Conservation (phyloP, 768 basidiomycete species). For the Pleurotus cornucopiae region DNA sequence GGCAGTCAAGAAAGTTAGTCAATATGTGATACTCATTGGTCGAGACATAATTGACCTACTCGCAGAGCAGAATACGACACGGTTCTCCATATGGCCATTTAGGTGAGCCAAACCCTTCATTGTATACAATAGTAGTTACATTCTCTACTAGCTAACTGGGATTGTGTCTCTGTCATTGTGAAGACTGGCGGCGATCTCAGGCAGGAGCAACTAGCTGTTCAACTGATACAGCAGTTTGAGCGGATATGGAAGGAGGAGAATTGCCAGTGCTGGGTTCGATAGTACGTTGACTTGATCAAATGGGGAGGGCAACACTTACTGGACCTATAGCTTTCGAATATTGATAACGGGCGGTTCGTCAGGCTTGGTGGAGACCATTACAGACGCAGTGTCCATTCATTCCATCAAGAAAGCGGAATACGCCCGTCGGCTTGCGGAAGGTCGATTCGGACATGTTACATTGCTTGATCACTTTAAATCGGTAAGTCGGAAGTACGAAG, state of each 20-base stretch:
- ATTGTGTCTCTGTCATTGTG: slow-evolving; percentile 95
- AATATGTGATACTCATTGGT: not conserved
- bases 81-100: slow-evolving; percentile 95
- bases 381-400: slow-evolving; percentile 96
- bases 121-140: slow-evolving; percentile 1
- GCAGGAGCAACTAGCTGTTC: slow-evolving; percentile 96
- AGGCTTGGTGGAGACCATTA: slow-evolving; percentile 96
- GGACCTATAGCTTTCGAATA: slow-evolving; percentile 77
- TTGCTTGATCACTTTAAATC: slow-evolving; percentile 89
- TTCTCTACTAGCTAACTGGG: slow-evolving; percentile 57
- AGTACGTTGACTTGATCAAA: slow-evolving; percentile 43
- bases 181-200: slow-evolving; percentile 96
- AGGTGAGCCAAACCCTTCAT: slow-evolving; percentile 38
- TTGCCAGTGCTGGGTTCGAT: slow-evolving; percentile 90
- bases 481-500: slow-evolving; percentile 36
- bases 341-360: slow-evolving; percentile 91
- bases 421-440: slow-evolving; percentile 77
- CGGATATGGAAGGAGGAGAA: slow-evolving; percentile 94
- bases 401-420: slow-evolving; percentile 99
- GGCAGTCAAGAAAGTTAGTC: slow-evolving; percentile 81
- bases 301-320: not conserved
- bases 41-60: not conserved
- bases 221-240: slow-evolving; percentile 90
- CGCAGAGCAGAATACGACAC: slow-evolving; percentile 83
- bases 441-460: slow-evolving; percentile 82